phyloP scores from a whole-genome alignment of 441 rosid genomes.

The Rhodomyrtus psidioides region DNA sequence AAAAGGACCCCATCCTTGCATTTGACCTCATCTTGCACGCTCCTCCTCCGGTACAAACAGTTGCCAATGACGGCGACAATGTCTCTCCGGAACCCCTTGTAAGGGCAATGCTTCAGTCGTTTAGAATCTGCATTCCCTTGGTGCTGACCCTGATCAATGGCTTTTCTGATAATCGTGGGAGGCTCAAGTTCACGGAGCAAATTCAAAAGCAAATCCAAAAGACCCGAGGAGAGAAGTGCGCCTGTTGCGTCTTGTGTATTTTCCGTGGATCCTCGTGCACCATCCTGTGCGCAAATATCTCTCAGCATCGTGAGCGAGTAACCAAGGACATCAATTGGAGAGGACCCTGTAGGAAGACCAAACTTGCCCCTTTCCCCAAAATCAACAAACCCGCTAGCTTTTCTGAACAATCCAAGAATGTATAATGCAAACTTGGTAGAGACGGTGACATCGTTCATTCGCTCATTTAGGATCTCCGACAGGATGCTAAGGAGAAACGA shows the following conservation, averaged over 20 bases:
- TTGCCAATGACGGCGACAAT: slow-evolving; percentile 74
- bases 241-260: slow-evolving; percentile 24
- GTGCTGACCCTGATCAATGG: slow-evolving; percentile 21
- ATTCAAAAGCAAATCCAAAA: slow-evolving; percentile 35
- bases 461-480: slow-evolving; percentile 55
- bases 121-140: slow-evolving; percentile 9
- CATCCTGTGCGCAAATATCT: slow-evolving; percentile 46
- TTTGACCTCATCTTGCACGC: slow-evolving; percentile 55
- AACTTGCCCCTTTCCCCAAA: slow-evolving; percentile 24
- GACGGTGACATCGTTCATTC: slow-evolving; percentile 29
- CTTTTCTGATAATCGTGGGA: slow-evolving; percentile 44
- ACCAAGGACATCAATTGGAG: slow-evolving; percentile 44
- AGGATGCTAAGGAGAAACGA: slow-evolving; percentile 49
- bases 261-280: slow-evolving; percentile 14
- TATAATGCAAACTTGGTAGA: slow-evolving; percentile 24
- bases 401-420: slow-evolving; percentile 37
- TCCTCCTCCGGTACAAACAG: slow-evolving; percentile 39
- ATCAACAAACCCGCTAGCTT: slow-evolving; percentile 27
- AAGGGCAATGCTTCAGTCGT: slow-evolving; percentile 43
- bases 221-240: slow-evolving; percentile 36
- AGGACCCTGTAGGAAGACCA: slow-evolving; percentile 53
- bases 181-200: slow-evolving; percentile 63
- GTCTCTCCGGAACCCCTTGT: slow-evolving; percentile 74
- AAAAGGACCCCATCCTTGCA: slow-evolving; percentile 40
- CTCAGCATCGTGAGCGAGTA: slow-evolving; percentile 51